Base-by-base conservation (phyloP, 139 green algal species). In the Chlamydomonas applanata region DNA sequence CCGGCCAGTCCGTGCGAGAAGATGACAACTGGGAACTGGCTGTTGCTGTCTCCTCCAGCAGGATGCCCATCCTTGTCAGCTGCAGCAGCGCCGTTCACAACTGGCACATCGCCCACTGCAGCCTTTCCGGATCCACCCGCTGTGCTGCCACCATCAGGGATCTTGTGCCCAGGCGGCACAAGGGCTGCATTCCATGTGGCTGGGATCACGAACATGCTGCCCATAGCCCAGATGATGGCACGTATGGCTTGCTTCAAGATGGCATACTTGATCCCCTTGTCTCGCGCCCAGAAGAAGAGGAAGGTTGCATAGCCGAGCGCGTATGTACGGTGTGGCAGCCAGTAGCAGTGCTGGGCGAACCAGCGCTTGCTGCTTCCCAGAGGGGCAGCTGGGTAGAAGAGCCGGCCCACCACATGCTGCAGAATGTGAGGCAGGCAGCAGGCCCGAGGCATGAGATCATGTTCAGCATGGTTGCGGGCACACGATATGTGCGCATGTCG, bases 1-100 rank as follows among this genome's bases (percentile, higher is more conserved):
- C 86, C 89, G 25, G 85, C 87, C 25, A 82, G 30, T 19, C 77
- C 77, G 33, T 82, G 77, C 0, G 63, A 75, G 54, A 82, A 75
- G 32, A 82, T 52, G 0, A 82, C 44, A 32, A 82, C 36, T 0
- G 77, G 77, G 25, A 75, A 25, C 3, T 14, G 49, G 14, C 7
- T 27, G 0, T 36, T 9, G 19, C 32, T 36, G 29, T 14, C 24
- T 25, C 19, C n/a, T n/a, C n/a, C n/a, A n/a, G n/a, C 46, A 34
- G 25, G 20, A 0, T 30, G 25, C 1, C 16, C 30, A 4, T 11
- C 59, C 34, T 3, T 19, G n/a, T 4, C 22, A 40, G 59, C 24
- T 9, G 24, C 59, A n/a, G 25, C 29, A 16, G 25, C 40, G 40
- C 40, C 40, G 11, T 49, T 49, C 11, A 11, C 11, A 49, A n/a